Evolutionary conservation across 1,284 basidiomycete species (phyloP), one percentile per base, ranked within the genome.

Genomic region (Austroboletus niveus): DNA sequence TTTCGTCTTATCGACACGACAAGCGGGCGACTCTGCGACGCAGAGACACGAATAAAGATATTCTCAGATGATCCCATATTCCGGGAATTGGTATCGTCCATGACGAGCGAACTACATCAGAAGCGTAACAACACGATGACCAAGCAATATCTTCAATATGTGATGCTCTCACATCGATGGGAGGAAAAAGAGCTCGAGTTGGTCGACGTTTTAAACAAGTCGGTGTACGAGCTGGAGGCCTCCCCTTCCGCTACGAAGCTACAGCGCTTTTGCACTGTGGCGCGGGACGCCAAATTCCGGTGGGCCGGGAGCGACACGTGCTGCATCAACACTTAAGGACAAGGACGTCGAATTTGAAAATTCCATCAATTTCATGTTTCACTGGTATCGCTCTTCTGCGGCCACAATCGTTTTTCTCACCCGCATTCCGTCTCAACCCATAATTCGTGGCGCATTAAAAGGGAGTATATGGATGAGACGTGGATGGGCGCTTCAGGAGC

Each of bases 261-360:
- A 36, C 55, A 53, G 29, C 29, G 4, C 5, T 65, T 64, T 39
- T 64, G 65, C 42, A 24, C 2, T 4, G 15, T 55, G 7, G 64
- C 45, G 4, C 48, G 45, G 12, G 35, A 55, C 27, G 27, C 47
- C 11, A 43, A 47, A 0, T 51, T 55, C 36, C 58, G 52, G 31
- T 64, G 65, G 62, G 63, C 55, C 4, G 67, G 62, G 64, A 60
- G 56, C 5, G 62, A 64, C 12, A 63, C 62, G 4, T 64, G 62
- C 27, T 65, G 65, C 22, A 67, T 64, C 20, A 31, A 64, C 47
- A n/a, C n/a, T n/a, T n/a, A 67, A 65, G 53, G 34, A 47, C 22
- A 62, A 50, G 39, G 47, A 52, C 34, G 52, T 53, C 45, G 62
- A 67, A 32, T 53, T 65, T 20, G 57, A 45, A 30, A 48, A 48